Evolutionary conservation across 2,329 filamentous ascomycete genomes (phyloP), one percentile per base, ranked within the genome.

Genomic region (Neonectria punicea): DNA sequence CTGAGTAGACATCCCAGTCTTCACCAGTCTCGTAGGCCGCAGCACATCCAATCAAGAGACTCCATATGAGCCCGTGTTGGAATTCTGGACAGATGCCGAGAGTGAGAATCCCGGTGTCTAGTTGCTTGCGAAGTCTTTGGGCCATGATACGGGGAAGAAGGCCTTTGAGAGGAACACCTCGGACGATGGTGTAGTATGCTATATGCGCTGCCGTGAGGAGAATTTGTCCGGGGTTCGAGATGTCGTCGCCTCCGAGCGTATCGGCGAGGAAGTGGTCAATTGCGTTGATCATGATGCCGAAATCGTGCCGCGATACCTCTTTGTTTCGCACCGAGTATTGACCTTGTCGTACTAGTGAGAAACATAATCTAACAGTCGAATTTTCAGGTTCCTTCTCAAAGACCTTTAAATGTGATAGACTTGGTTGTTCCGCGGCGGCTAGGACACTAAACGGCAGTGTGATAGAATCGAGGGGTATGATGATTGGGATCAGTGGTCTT

Each of bases 261-360:
- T 43, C 53, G 25, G 60, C 49, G 10, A 67, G 36, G 28, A 61
- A 55, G 44, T 68, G 59, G 18, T 70, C 63, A 16, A 58, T 49
- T 6, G 56, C 61, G 16, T 70, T 68, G 47, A 69, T 57, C 14
- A 67, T 16, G 2, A 67, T 34, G 16, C 66, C 58, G 32, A 70
- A 65, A 22, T 67, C 66, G 8, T 68, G 50, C 14, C 34, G 41
- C 2, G 68, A 25, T 3, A 68, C 54, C 6, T 63, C 44, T 25
- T 47, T 10, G 8, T 51, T 41, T 18, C 49, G 58, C 7, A 67
- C n/a, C 2, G 66, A 54, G 11, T 63, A 61, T 13, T 61, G 43
- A 4, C 64, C 61, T 36, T 65, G 66, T 4, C 68, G 56, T 2
- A 67, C 30, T 9, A 67, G 36, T 6, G 44, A 65, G 36, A 68